Evolutionary conservation across 106 monocot genomes (phyloP).

Genomic region (Dioscorea zingiberensis): DNA sequence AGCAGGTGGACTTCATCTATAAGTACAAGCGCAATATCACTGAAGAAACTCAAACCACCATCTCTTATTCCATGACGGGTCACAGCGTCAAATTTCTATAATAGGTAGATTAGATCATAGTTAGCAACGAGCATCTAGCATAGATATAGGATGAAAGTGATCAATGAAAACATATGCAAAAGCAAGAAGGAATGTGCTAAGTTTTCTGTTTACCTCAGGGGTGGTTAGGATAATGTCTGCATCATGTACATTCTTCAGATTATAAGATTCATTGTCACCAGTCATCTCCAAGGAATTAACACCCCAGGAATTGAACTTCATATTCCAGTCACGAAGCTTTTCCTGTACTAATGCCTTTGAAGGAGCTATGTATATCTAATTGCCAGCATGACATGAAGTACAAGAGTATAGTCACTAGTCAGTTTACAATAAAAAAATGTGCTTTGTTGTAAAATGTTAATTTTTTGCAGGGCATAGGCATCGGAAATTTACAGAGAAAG

Average conservation of each 20-base stretch:
- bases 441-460: too few relatives aligned
- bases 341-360: conserved; percentile 96
- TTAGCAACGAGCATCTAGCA: not conserved
- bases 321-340: conserved; percentile 91
- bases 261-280: conserved; percentile 77
- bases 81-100: conserved; percentile 91
- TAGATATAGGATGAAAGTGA: not conserved
- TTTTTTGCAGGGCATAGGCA: too few relatives aligned
- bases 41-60: conserved; percentile 87
- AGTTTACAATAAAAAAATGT: conserved; percentile 3
- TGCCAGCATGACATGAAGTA: not conserved
- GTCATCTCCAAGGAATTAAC: conserved; percentile 92
- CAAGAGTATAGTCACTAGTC: conserved; percentile 6
- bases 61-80: conserved; percentile 74
- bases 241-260: conserved; percentile 58
- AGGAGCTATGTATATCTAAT: conserved; percentile 91
- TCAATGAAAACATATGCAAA: not conserved
- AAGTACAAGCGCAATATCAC: conserved; percentile 88
- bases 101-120: not conserved
- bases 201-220: conserved; percentile 57
- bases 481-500: too few relatives aligned
- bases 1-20: conserved; percentile 97
- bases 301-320: conserved; percentile 67
- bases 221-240: conserved; percentile 90
- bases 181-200: not conserved